A percentile compares a stretch with the other conserved stretches of the same genome.
Conservation (phyloP, 148 eudicot species). For the Polygonum aviculare region DNA sequence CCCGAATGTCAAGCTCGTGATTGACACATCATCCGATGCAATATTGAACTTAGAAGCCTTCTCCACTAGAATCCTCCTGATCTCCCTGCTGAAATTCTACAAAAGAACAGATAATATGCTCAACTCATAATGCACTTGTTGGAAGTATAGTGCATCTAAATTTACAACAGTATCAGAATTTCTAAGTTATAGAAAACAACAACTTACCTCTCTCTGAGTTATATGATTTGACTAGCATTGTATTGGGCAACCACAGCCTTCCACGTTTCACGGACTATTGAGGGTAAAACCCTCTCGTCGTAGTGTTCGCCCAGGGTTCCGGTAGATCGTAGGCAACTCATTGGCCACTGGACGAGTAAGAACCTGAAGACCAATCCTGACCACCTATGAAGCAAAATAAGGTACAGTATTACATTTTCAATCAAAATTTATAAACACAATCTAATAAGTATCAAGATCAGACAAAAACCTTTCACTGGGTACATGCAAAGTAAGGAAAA, state of each 20-base stretch:
- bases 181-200: background rate
- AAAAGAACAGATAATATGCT: constrained; percentile 3
- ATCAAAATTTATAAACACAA: background rate
- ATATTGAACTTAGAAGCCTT: constrained; percentile 80
- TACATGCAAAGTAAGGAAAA: too few species aligned
- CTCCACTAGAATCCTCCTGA: constrained; percentile 64
- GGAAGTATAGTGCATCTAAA: background rate
- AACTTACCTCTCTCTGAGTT: constrained; percentile 42
- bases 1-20: constrained; percentile 73
- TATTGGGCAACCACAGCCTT: constrained; percentile 96
- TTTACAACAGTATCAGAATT: background rate
- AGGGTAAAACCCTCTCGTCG: constrained; percentile 86
- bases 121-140: background rate
- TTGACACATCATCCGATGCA: constrained; percentile 91
- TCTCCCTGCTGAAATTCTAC: constrained; percentile 82
- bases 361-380: constrained; percentile 85
- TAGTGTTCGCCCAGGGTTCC: constrained; percentile 86
- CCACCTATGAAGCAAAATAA: constrained; percentile 51
- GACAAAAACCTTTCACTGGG: background rate
- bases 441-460: background rate
- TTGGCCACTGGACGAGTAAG: constrained; percentile 80
- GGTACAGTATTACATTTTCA: background rate
- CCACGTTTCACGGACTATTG: constrained; percentile 83
- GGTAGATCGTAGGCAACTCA: constrained; percentile 67
- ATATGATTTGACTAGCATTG: constrained; percentile 87